These are phyloP conservation scores for Diaporthe amygdali DNA, from an alignment of 2,329 filamentous ascomycete genomes.

Conservation along the genomic window DNA sequence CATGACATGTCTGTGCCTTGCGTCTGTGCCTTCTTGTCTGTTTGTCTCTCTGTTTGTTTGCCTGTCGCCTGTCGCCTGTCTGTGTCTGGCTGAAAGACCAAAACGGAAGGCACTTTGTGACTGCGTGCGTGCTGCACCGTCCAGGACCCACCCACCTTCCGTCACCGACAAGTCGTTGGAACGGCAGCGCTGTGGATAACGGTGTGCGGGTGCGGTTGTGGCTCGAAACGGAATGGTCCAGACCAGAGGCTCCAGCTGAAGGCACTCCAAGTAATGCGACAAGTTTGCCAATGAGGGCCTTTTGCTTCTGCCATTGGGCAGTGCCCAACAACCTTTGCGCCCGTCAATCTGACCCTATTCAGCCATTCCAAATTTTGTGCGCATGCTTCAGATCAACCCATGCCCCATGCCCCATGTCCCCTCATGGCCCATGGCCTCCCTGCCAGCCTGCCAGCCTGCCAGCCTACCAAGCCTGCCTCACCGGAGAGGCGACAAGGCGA, in stretches of 20 bases:
- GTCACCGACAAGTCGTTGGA: not conserved
- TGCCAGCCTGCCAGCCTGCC: no score
- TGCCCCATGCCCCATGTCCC: not conserved
- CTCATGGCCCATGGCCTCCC: not conserved
- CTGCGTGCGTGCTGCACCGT: not conserved
- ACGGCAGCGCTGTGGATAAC: conserved; percentile 6
- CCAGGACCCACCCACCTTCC: conserved; percentile 2
- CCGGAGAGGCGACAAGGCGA: not conserved
- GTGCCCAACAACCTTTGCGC: not conserved
- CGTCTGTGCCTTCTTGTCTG: no score
- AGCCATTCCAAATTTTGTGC: conserved; percentile 15
- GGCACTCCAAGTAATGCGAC: not conserved
- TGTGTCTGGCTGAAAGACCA: no score
- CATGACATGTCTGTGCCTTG: no score
- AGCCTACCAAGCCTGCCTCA: no score
- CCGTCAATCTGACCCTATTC: not conserved
- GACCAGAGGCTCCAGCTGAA: conserved; percentile 21
- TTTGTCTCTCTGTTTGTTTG: no score
- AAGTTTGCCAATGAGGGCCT: not conserved
- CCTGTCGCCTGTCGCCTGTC: no score
- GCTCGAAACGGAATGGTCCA: conserved; percentile 23
- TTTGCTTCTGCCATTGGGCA: conserved; percentile 17
- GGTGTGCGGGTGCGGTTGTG: conserved; percentile 3
- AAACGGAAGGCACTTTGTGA: no score
- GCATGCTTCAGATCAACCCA: conserved; percentile 1